phyloP scores from a whole-genome alignment of 2,329 filamentous ascomycete species.

The Fusarium virguliforme region DNA sequence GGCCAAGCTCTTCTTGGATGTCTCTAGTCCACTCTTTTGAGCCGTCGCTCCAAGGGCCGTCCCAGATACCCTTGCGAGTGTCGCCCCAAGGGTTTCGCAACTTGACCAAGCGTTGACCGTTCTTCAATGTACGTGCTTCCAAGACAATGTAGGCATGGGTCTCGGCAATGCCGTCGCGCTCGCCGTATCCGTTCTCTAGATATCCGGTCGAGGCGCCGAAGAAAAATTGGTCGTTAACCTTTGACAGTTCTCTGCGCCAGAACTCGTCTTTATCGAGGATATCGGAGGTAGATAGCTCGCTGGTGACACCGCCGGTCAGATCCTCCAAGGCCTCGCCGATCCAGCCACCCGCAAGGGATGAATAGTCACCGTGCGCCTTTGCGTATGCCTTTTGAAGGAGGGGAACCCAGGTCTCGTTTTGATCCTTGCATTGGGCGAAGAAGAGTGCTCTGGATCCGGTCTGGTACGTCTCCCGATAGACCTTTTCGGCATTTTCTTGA shows the following conservation, averaged over 20 bases:
- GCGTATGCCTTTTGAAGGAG: constrained; percentile 87
- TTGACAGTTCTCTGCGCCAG: constrained; percentile 85
- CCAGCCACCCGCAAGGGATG: constrained; percentile 79
- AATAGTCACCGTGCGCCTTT: constrained; percentile 86
- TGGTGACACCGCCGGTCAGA: constrained; percentile 79
- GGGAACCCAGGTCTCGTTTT: constrained; percentile 87
- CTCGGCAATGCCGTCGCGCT: constrained; percentile 72
- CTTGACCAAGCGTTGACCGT: constrained; percentile 70
- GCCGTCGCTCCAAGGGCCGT: constrained; percentile 73
- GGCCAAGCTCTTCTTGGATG: constrained; percentile 70
- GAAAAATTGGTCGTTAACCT: constrained; percentile 85
- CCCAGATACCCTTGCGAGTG: constrained; percentile 71
- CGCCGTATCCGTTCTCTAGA: constrained; percentile 74
- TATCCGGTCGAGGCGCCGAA: constrained; percentile 79
- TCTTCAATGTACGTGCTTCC: constrained; percentile 69
- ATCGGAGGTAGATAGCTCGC: constrained; percentile 77
- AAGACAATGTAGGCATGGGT: constrained; percentile 74
- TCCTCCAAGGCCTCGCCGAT: constrained; percentile 75
- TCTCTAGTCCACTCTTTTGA: constrained; percentile 75
- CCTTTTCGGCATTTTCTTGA: constrained; percentile 78
- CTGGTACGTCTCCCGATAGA: constrained; percentile 80
- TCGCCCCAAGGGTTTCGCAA: constrained; percentile 75
- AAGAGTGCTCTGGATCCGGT: constrained; percentile 83
- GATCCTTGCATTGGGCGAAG: constrained; percentile 82
- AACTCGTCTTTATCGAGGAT: constrained; percentile 86